Percentiles rank a stretch among this genome's conserved stretches.
Conservation (phyloP, 2,329 filamentous ascomycete species). For the Hyphodiscus sp. region DNA sequence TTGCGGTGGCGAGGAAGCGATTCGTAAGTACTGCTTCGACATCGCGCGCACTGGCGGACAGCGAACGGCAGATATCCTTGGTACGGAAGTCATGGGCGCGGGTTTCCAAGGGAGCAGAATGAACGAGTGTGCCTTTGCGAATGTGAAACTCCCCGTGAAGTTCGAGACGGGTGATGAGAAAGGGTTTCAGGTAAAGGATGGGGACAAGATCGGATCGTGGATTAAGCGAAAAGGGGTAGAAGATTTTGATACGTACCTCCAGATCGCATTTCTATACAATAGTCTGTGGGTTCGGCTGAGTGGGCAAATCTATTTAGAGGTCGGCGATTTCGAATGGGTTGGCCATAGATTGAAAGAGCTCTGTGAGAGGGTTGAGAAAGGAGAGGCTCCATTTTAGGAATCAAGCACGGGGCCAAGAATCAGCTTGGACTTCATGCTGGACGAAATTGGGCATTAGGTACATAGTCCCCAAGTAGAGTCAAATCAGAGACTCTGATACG, state of each 20-base stretch:
- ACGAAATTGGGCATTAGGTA: too few species aligned
- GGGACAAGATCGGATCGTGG: slow-evolving; percentile 49
- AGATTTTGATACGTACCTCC: slow-evolving; percentile 59
- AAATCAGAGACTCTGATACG: too few species aligned
- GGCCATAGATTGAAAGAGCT: slow-evolving; percentile 39
- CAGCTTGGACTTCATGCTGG: too few species aligned
- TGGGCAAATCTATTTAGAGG: slow-evolving; percentile 74
- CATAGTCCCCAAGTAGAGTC: too few species aligned
- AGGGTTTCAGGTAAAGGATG: slow-evolving; percentile 33
- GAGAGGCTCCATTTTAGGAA: slow-evolving; percentile 15
- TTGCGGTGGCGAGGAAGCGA: slow-evolving; percentile 65
- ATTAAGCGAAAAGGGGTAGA: slow-evolving; percentile 36
- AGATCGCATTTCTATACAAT: slow-evolving; percentile 50
- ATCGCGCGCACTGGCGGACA: slow-evolving; percentile 60
- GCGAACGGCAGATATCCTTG: slow-evolving; percentile 53
- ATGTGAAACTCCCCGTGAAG: slow-evolving; percentile 62
- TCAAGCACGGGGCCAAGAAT: too few species aligned
- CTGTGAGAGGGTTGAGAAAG: slow-evolving; percentile 42
- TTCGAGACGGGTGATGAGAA: slow-evolving; percentile 7
- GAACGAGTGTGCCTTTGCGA: slow-evolving; percentile 62
- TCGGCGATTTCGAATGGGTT: slow-evolving; percentile 69
- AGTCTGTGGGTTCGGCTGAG: slow-evolving; percentile 67
- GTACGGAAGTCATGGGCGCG: slow-evolving; percentile 67
- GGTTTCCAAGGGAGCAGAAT: slow-evolving; percentile 42
- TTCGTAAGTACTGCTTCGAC: slow-evolving; percentile 55